These are phyloP conservation scores for Boletus eberwhitei DNA, from an alignment of 768 basidiomycete species.

Conservation along the genomic window DNA sequence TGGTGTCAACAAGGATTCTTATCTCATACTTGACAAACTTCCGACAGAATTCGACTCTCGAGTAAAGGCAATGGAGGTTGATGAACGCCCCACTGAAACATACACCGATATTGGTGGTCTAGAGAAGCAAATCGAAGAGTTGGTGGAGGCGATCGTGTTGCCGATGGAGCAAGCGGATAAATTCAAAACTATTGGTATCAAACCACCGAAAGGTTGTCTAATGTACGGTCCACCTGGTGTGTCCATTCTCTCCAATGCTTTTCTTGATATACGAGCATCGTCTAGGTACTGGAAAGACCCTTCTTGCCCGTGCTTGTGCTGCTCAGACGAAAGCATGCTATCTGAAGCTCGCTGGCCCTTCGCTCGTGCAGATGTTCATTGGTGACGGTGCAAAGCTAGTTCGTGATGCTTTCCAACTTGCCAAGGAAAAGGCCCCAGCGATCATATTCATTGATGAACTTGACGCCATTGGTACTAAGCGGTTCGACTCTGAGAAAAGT, in stretches of 20 bases:
- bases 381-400: slow-evolving; percentile 99
- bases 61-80: slow-evolving; percentile 99
- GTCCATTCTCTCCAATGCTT: slow-evolving; percentile 1
- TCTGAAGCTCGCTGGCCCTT: slow-evolving; percentile 95
- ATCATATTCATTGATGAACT: slow-evolving; percentile 99
- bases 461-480: slow-evolving; percentile 98
- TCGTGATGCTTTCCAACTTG: slow-evolving; percentile 95
- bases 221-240: slow-evolving; percentile 98
- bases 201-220: slow-evolving; percentile 93
- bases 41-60: slow-evolving; percentile 97
- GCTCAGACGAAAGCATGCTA: slow-evolving; percentile 98
- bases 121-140: slow-evolving; percentile 98
- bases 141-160: slow-evolving; percentile 96
- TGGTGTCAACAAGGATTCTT: slow-evolving; percentile 99
- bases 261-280: background rate
- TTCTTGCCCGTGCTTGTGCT: slow-evolving; percentile 96
- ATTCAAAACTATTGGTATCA: slow-evolving; percentile 98
- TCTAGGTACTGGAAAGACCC: slow-evolving; percentile 91
- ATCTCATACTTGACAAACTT: slow-evolving; percentile 91
- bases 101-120: slow-evolving; percentile 97
- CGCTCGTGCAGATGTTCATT: slow-evolving; percentile 99
- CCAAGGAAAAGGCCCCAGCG: slow-evolving; percentile 97
- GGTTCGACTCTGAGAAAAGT: slow-evolving; percentile 98
- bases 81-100: slow-evolving; percentile 94
- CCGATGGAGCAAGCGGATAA: slow-evolving; percentile 99